Evolutionary conservation across 495 filamentous ascomycete species (phyloP), one percentile per base, ranked within the genome.

Genomic region (Lindgomyces ingoldianus): DNA sequence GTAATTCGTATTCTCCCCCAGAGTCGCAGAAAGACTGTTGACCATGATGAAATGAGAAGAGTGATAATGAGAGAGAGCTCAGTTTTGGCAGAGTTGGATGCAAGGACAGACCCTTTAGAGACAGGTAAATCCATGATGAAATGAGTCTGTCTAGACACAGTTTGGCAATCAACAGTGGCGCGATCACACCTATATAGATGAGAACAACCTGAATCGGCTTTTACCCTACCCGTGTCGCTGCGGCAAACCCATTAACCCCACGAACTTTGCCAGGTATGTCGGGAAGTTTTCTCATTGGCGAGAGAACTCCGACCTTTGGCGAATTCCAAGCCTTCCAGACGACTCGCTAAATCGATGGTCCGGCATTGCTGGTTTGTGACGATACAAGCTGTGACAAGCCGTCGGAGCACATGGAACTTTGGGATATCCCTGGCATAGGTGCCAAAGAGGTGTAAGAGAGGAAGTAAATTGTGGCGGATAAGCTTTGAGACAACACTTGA

Each of bases 21-120:
- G 11, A 72, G 58, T 39, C 73, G 70, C 8, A 75, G 56, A 6
- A n/a, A 29, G 2, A 75, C 70, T 4, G 70, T 53, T 25, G 65
- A 21, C 67, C 70, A 74, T 55, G 64, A 16, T 0, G 71, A 25
- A 16, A 47, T 27, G 12, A 73, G 52, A 65, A 74, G 69, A 36
- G 26, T 54, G n/a, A 69, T 50, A n/a, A 65, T 42, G 11, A 68
- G 18, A 24, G 21, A 29, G 25, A 45, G 10, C 14, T 46, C 41
- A 25, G 54, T 21, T 12, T 42, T 49, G 56, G 29, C 55, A n/a
- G 29, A 41, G 3, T 33, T 16, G 25, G 19, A 14, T n/a, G 30
- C 46, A 1, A 42, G 21, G 16, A 26, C 22, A 22, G 60, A n/a
- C 41, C n/a, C 18, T 11, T 22, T 51, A 39, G n/a, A n/a, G n/a